A percentile compares a stretch with the other conserved stretches of the same genome.
Evolutionary conservation across 2,329 filamentous ascomycete species (phyloP).

Genomic region (Monosporascus ibericus): DNA sequence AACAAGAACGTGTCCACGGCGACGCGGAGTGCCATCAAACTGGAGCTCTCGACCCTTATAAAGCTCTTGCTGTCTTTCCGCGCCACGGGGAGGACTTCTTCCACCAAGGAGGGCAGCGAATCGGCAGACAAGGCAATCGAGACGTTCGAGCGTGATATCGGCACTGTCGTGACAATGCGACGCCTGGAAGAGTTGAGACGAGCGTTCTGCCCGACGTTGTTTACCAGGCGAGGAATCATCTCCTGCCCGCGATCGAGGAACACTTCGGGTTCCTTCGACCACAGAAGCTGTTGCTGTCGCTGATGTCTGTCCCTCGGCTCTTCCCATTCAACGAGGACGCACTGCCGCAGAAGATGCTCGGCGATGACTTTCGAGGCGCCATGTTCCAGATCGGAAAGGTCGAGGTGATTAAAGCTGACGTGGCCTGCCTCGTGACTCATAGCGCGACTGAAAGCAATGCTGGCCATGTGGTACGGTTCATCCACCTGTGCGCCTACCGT

Average conservation of each 20-base stretch:
- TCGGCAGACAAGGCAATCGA: not conserved
- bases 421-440: slow-evolving; percentile 2
- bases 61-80: too few species aligned
- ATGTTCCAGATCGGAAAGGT: not conserved
- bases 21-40: slow-evolving; percentile 1
- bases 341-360: slow-evolving; percentile 5
- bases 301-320: not conserved
- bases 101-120: not conserved
- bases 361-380: slow-evolving; percentile 1
- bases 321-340: slow-evolving; percentile 6
- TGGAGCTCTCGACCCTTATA: not conserved
- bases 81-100: too few species aligned
- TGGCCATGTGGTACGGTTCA: slow-evolving; percentile 8
- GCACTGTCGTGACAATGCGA: not conserved
- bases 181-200: slow-evolving; percentile 7
- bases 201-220: slow-evolving; percentile 1
- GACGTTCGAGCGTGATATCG: not conserved
- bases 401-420: slow-evolving; percentile 18
- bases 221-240: slow-evolving; percentile 2
- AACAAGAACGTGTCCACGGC: not conserved
- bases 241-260: slow-evolving; percentile 2
- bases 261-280: slow-evolving; percentile 7
- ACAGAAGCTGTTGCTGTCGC: not conserved
- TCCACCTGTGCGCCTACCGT: slow-evolving; percentile 35
- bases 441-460: slow-evolving; percentile 4